Base-by-base conservation (phyloP, 371 early-diverging fungal genomes). In the Mucor racemosus region DNA sequence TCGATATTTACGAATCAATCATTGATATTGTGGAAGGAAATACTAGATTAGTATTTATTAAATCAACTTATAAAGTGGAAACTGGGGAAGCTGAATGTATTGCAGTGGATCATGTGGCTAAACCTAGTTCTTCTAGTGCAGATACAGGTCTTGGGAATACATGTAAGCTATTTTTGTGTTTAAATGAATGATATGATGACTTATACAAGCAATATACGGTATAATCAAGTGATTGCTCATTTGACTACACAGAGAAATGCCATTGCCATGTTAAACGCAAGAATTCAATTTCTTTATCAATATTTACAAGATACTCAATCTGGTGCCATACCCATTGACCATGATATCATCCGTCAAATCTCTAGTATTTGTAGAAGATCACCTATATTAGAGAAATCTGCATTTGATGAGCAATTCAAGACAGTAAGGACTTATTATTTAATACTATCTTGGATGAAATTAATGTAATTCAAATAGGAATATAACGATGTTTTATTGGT, bases 51-150 rank as follows among this genome's bases (percentile, higher is more conserved):
- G 74, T 86, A 50, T 94, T 94, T 71, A 84, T 89, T 46, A 84
- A 88, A 65, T 75, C 87, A 9, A 65, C 83, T 21, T 95, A 92
- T 75, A 88, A 88, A 68, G 86, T 95, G 26, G 93, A 92, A 66
- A 92, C 94, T 6, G 88, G 89, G 4, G 94, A 94, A 67, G 93
- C 93, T 4, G 95, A 95, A 69, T 84, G 94, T 48, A 90, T 94
- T 68, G 94, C 94, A 6, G 90, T 95, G 15, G 94, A 94, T 73
- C 94, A 94, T 74, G 90, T 94, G 38, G 92, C 94, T 17, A 81
- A 81, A 31, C 81, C 84, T 17, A 78, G 75, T 35, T 66, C 74
- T 14, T 87, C 90, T 58, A 84, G 84, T 5, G 72, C 81, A 33
- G 88, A 84, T n/a, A 76, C 77, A 0, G 75, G 76, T 17, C 79